A percentile compares a stretch with the other conserved stretches of the same genome.
These are phyloP conservation scores for Coniella lustricola DNA, from an alignment of 2,329 filamentous ascomycete genomes.

Conservation along the genomic window DNA sequence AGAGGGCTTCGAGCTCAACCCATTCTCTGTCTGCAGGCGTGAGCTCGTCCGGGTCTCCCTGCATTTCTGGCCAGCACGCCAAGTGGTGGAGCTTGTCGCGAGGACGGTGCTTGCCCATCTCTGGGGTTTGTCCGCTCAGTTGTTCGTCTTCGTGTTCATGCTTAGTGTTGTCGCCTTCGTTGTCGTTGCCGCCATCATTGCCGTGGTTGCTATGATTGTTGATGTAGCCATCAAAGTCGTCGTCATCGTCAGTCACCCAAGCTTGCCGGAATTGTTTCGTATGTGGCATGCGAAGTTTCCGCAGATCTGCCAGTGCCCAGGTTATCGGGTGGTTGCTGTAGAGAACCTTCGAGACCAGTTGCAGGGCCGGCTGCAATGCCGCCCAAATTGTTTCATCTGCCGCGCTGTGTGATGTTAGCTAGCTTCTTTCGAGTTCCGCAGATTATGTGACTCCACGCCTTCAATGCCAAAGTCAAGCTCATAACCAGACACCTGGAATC, in stretches of 20 bases:
- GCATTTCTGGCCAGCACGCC: neutral
- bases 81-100: neutral
- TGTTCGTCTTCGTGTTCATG: no score
- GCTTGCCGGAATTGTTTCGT: neutral
- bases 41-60: neutral
- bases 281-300: neutral
- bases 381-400: constrained; percentile 4
- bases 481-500: no score
- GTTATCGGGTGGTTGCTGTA: constrained; percentile 9
- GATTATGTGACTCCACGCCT: no score
- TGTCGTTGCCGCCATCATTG: no score
- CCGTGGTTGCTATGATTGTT: no score
- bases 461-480: no score
- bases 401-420: neutral
- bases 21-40: neutral
- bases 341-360: constrained; percentile 8
- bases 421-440: neutral
- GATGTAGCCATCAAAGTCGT: no score
- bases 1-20: neutral
- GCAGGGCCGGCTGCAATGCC: constrained; percentile 12
- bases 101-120: no score
- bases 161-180: no score
- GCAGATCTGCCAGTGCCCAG: constrained; percentile 10
- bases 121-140: no score
- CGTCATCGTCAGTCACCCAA: no score